Evolutionary conservation across 306 rosid genomes (phyloP), one percentile per base, ranked within the genome.

Genomic region (Dalbergia oliveri): DNA sequence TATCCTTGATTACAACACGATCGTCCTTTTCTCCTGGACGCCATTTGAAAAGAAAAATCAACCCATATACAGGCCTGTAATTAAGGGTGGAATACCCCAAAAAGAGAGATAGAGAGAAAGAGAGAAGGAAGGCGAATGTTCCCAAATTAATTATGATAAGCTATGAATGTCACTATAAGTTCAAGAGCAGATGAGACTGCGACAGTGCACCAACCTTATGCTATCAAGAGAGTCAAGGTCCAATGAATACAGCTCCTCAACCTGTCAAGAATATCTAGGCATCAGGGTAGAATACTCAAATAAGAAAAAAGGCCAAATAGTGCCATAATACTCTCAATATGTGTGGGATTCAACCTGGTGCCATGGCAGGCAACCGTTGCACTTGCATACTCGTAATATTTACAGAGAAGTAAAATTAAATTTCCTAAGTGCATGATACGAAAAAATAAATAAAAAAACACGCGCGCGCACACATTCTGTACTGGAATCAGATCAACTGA

Each of bases 11-110:
- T 50, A 96, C 93, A 35, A 83, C 86, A 16, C 97, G 97, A 1
- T 93, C 94, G 73, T 96, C 99, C 88, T 88, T 96, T 74, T 96
- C 99, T 76, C 98, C 98, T 18, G 96, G 96, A 57, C 93, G 94
- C 97, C 98, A 95, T 89, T 95, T 95, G 94, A 95, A 95, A 84
- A 95, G 94, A 84, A 95, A 93, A 84, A 95, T 88, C 94, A 95
- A 93, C 66, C 98, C 99, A 81, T 91, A 91, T 58, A 95, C 90
- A 58, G 99, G 99, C 92, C 99, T 95, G 97, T 19, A 71, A 71
- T 86, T 61, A 63, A 49, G 71, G 76, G 45, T 0, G 43, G 6
- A 54, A 72, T 6, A 58, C 73, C 43, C 67, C 61, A 10, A 18
- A 8, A 12, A 54, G 34, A 66, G 59, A 73, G 60, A 18, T 10